Base-by-base conservation (phyloP, 306 rosid species). In the Rosa multiflora region DNA sequence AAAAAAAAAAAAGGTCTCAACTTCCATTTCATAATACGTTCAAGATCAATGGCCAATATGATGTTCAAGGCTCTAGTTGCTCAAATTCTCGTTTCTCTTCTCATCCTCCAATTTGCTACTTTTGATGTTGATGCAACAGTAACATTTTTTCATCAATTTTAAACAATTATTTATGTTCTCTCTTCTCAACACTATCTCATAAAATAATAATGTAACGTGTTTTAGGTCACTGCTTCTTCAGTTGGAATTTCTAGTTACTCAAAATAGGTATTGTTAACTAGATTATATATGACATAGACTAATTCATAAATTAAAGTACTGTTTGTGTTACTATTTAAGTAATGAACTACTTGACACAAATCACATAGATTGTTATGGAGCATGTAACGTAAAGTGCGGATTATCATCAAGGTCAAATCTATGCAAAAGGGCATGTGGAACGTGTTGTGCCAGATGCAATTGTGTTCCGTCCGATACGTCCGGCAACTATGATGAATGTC, bases 391-490 rank as follows among this genome's bases (percentile, higher is more conserved):
- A 14, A 82, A 96, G 72, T 92, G 93, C 62, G 74, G 77, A 23
- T 73, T 80, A 47, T 80, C 96, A 21, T 92, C 92, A 7, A 85
- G 96, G 73, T 91, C 70, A 13, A 39, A n/a, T 20, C 56, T 90
- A 5, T 89, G 97, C 81, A 84, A 86, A 61, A 83, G 91, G 76
- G 93, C 92, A 0, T 92, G 97, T 10, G 90, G 89, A 20, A 90
- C 91, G 5, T 89, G 96, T 81, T 92, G 96, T 39, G 44, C 15
- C 1, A 85, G 88, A n/a, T 86, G 97, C 76, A 73, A 83, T 64
- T 89, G 97, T n/a, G 96, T 92, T 20, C 91, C 97, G 0, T 90
- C 92, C 4, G 97, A 88, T 47, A 90, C 94, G 66, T 40, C 82
- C 6, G 89, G 89, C 12, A 82, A 89, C 89, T 89, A 86, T 35